A percentile compares a stretch with the other conserved stretches of the same genome.
These are phyloP conservation scores for Macadamia tetraphylla DNA, from an alignment of 164 flowering plant species.

Conservation along the genomic window DNA sequence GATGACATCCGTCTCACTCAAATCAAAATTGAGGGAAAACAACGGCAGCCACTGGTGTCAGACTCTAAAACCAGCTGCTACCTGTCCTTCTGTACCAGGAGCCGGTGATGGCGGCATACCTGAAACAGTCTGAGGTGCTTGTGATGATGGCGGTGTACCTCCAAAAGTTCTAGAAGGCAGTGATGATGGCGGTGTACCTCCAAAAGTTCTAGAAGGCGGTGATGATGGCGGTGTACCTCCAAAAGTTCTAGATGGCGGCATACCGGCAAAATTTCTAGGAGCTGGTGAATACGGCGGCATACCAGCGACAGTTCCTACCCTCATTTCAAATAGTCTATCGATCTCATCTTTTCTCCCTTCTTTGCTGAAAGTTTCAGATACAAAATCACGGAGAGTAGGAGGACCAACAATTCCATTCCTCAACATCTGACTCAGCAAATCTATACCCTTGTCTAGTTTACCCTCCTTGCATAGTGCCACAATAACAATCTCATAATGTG, in stretches of 20 bases:
- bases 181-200: no score
- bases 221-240: no score
- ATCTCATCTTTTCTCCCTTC: conserved; percentile 50
- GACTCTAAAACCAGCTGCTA: conserved; percentile 5
- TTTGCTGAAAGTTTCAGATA: conserved; percentile 39
- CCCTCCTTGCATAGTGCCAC: conserved; percentile 43
- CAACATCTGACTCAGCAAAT: conserved; percentile 48
- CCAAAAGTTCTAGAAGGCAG: conserved; percentile 3
- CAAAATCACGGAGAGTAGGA: conserved; percentile 33
- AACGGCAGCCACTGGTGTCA: not conserved
- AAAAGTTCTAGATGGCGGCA: not conserved
- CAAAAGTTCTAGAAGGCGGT: no score
- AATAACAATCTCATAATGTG: conserved; percentile 52
- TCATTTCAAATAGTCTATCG: conserved; percentile 34
- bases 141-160: no score
- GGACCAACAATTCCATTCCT: conserved; percentile 38
- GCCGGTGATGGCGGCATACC: not conserved
- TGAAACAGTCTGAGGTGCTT: conserved; percentile 1
- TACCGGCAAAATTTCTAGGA: conserved; percentile 1
- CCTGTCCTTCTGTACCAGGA: conserved; percentile 14
- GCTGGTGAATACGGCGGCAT: not conserved
- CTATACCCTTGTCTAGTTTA: conserved; percentile 26
- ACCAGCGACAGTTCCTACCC: conserved; percentile 9
- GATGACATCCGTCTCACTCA: not conserved
- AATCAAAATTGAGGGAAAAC: conserved; percentile 6